phyloP scores from a whole-genome alignment of 768 basidiomycete genomes.

The Coprinopsis sp. region DNA sequence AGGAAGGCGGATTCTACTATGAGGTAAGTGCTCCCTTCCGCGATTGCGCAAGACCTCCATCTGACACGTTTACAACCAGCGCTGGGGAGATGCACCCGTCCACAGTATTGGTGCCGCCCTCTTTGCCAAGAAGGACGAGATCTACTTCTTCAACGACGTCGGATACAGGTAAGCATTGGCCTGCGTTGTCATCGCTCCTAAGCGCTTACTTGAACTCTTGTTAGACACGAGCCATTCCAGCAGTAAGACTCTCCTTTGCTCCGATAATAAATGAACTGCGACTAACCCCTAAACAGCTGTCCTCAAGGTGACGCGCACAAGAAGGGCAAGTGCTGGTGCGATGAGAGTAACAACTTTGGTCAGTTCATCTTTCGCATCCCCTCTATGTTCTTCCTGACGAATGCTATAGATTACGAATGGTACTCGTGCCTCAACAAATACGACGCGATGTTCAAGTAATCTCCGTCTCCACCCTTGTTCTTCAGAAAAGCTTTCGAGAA shows the following conservation, averaged over 20 bases:
- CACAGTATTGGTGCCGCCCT: constrained; percentile 89
- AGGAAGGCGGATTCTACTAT: constrained; percentile 83
- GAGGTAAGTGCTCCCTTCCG: constrained; percentile 43
- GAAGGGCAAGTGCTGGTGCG: constrained; percentile 85
- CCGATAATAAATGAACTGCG: no score
- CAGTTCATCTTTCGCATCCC: constrained; percentile 16
- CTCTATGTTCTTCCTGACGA: constrained; percentile 1
- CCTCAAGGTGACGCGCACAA: constrained; percentile 71
- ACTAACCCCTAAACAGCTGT: no score
- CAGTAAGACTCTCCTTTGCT: no score
- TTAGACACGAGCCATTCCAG: constrained; percentile 92
- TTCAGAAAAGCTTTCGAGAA: no score
- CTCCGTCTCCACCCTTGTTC: background rate
- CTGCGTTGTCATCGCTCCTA: no score
- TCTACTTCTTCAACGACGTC: constrained; percentile 94
- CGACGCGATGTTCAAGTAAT: constrained; percentile 48
- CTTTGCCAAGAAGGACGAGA: constrained; percentile 82
- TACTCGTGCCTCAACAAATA: constrained; percentile 86
- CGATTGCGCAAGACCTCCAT: background rate
- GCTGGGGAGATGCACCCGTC: constrained; percentile 92
- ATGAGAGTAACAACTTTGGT: constrained; percentile 71
- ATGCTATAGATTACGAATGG: constrained; percentile 64
- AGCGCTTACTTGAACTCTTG: no score
- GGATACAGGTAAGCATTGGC: no score
- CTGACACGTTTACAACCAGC: constrained; percentile 31